phyloP scores from a whole-genome alignment of 441 rosid genomes.

The Metrosideros polymorpha region DNA sequence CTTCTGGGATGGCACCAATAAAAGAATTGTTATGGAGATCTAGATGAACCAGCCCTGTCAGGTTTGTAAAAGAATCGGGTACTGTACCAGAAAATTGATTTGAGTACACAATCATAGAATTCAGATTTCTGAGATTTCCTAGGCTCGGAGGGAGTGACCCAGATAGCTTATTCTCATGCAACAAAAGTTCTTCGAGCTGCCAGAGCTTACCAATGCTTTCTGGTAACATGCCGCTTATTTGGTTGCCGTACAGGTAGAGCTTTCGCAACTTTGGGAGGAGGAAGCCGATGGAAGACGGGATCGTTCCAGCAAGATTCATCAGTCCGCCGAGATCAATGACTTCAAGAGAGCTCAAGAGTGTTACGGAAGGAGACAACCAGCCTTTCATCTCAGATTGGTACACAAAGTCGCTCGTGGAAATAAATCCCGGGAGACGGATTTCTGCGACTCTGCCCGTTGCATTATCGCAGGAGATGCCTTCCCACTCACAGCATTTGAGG shows the following conservation, averaged over 20 bases:
- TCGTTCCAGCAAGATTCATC: constrained; percentile 23
- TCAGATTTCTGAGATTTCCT: constrained; percentile 26
- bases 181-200: constrained; percentile 33
- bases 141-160: constrained; percentile 34
- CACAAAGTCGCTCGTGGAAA: constrained; percentile 18
- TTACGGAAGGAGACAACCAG: constrained; percentile 28
- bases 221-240: constrained; percentile 28
- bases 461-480: constrained; percentile 34
- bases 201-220: constrained; percentile 38
- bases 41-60: constrained; percentile 25
- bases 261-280: constrained; percentile 23
- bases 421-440: constrained; percentile 36
- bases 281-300: constrained; percentile 32
- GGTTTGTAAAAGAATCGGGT: constrained; percentile 26
- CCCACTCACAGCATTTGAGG: constrained; percentile 34
- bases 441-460: constrained; percentile 28
- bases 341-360: constrained; percentile 26
- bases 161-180: constrained; percentile 34
- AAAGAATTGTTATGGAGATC: constrained; percentile 36
- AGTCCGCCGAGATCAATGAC: constrained; percentile 51
- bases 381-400: constrained; percentile 43
- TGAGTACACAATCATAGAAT: constrained; percentile 26
- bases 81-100: constrained; percentile 25
- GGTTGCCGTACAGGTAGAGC: constrained; percentile 43
- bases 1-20: constrained; percentile 27